A percentile compares a stretch with the other conserved stretches of the same genome.
Conservation (phyloP, 192 early-diverging fungal species). For the Dissophora globulifera region DNA sequence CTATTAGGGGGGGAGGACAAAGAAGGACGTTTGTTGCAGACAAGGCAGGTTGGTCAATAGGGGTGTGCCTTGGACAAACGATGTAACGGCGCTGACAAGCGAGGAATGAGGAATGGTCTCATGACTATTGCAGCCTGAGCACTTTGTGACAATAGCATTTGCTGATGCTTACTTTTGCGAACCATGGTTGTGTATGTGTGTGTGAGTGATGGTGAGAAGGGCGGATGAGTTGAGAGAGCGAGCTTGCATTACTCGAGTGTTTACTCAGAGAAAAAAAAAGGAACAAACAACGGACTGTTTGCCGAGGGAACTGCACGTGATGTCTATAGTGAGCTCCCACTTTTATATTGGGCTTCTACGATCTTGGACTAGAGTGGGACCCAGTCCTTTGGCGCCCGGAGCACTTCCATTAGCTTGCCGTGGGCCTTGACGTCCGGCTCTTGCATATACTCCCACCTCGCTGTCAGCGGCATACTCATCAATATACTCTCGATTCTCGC, state of each 20-base stretch:
- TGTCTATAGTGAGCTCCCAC: neutral
- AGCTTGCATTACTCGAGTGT: no score
- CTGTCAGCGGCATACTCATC: slow-evolving; percentile 92
- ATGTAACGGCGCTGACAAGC: no score
- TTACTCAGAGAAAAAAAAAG: slow-evolving; percentile 6
- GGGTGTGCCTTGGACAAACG: no score
- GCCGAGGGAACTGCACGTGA: neutral
- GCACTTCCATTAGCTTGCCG: slow-evolving; percentile 77
- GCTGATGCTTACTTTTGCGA: slow-evolving; percentile 33
- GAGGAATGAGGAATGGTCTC: no score
- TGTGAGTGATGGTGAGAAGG: neutral
- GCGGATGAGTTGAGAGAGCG: neutral
- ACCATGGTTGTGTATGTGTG: slow-evolving; percentile 25
- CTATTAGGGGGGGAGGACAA: no score
- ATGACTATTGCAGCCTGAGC: no score
- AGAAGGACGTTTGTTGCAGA: no score
- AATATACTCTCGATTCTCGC: slow-evolving; percentile 95
- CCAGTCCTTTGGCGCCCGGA: slow-evolving; percentile 86
- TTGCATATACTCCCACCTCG: slow-evolving; percentile 97
- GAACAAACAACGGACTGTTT: neutral
- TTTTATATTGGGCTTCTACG: neutral
- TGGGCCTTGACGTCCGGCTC: slow-evolving; percentile 70
- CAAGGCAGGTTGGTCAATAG: no score
- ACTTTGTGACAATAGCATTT: no score
- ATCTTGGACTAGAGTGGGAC: slow-evolving; percentile 28